Evolutionary conservation across 2,329 filamentous ascomycete species (phyloP), one percentile per base, ranked within the genome.

Genomic region (Anthostomella pinea): DNA sequence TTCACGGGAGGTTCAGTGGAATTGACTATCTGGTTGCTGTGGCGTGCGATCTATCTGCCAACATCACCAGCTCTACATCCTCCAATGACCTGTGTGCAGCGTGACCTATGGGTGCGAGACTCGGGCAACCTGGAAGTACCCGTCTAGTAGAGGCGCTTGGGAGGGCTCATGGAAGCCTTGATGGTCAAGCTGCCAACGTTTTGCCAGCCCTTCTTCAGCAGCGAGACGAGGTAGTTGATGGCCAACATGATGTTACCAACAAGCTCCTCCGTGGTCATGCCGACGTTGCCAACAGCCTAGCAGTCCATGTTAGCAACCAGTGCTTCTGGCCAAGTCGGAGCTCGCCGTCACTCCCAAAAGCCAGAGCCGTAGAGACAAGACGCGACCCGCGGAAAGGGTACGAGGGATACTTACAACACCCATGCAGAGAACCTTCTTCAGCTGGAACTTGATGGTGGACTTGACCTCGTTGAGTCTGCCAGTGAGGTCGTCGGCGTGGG

Each of bases 161-260:
- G 93, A 58, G 93, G 93, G 72, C 88, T 95, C 93, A 98, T 98
- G 78, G 87, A 87, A 75, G 93, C 93, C 87, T 98, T 98, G 82
- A 98, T 93, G 69, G 90, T 95, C 77, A 98, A 82, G 81, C 86
- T 93, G 69, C 93, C 93, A 65, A 98, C 93, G 83, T 98, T 98
- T 82, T 98, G 93, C 93, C 93, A 98, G 70, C 93, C 93, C 87
- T 98, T 98, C 89, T 98, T 98, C 69, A 98, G 79, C 60, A 98
- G 81, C 53, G 89, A 96, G 70, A 98, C 91, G 55, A 98, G 84
- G 83, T 98, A 98, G 87, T 98, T 98, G 85, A 98, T 97, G 73
- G 91, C 81, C 77, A 98, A 76, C 93, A 98, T 98, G 75, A 97
- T 90, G 85, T 98, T 98, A 67, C 81, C 86, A 58, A 98, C 84